phyloP scores from a whole-genome alignment of 2,329 filamentous ascomycete species.

The Aureobasidium leucospermi region DNA sequence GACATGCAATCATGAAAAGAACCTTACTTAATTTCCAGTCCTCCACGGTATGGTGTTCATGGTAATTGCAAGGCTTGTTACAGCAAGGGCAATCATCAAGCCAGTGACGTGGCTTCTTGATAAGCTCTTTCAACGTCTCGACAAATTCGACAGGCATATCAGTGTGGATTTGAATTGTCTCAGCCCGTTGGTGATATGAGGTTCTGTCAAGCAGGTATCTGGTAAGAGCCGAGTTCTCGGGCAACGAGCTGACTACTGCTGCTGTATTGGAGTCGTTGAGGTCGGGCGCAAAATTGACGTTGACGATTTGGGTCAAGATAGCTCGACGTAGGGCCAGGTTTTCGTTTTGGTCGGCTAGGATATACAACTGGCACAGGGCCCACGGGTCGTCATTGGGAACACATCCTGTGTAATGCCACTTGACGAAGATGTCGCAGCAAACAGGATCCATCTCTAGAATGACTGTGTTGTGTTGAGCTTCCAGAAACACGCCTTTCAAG shows the following conservation, averaged over 20 bases:
- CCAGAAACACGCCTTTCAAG: background rate
- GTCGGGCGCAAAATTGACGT: background rate
- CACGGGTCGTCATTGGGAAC: background rate
- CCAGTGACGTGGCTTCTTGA: background rate
- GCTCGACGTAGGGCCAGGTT: background rate
- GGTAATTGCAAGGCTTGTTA: background rate
- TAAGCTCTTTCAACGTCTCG: background rate
- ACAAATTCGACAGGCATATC: background rate
- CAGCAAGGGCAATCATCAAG: background rate
- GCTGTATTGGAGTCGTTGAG: background rate
- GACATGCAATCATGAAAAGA: background rate
- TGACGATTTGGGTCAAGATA: background rate
- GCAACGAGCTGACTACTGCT: background rate
- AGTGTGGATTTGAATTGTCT: too few relatives aligned
- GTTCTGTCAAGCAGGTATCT: background rate
- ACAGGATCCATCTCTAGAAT: background rate
- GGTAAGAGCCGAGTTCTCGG: background rate
- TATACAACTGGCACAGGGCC: background rate
- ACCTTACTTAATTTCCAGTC: background rate
- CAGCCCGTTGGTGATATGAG: too few relatives aligned
- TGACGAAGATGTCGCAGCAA: background rate
- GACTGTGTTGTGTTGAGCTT: background rate
- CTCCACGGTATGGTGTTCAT: background rate
- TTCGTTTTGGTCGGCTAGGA: background rate
- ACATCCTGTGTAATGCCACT: background rate